These are phyloP conservation scores for Oryza meridionalis DNA, from an alignment of 176 grass and related monocot species.

Conservation along the genomic window DNA sequence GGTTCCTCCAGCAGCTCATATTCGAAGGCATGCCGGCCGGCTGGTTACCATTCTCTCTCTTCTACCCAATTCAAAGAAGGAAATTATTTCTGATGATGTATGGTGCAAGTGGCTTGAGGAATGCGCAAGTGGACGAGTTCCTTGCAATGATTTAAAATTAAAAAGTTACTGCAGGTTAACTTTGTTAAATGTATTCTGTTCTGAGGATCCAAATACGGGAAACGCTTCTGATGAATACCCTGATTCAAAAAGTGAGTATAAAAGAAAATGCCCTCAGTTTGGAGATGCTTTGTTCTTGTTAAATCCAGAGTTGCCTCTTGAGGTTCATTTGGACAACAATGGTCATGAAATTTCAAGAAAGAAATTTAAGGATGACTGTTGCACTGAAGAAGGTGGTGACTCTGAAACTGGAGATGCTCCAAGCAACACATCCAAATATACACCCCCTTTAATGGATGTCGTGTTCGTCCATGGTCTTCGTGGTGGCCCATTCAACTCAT, in stretches of 20 bases:
- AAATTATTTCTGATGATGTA: slow-evolving; percentile 70
- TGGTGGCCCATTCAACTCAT: slow-evolving; percentile 95
- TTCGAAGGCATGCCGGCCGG: slow-evolving; percentile 86
- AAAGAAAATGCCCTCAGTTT: slow-evolving; percentile 73
- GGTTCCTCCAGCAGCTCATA: slow-evolving; percentile 87
- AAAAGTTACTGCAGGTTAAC: slow-evolving; percentile 84
- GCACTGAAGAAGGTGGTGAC: slow-evolving; percentile 31
- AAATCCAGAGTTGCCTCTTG: slow-evolving; percentile 78
- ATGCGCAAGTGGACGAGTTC: slow-evolving; percentile 70
- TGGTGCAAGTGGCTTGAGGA: slow-evolving; percentile 96
- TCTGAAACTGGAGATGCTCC: slow-evolving; percentile 34
- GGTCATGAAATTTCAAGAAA: slow-evolving; percentile 46
- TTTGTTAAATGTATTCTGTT: slow-evolving; percentile 71
- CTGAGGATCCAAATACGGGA: slow-evolving; percentile 44
- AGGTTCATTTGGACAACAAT: slow-evolving; percentile 58
- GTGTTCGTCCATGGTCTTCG: slow-evolving; percentile 97
- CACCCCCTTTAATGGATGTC: slow-evolving; percentile 61
- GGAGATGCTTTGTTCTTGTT: slow-evolving; percentile 87
- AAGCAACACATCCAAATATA: slow-evolving; percentile 30
- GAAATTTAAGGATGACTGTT: slow-evolving; percentile 40
- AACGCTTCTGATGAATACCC: slow-evolving; percentile 44
- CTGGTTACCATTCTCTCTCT: slow-evolving; percentile 86
- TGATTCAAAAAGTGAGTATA: slow-evolving; percentile 53
- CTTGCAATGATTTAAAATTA: slow-evolving; percentile 83
- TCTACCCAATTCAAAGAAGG: slow-evolving; percentile 74